Evolutionary conservation across 192 early-diverging fungal genomes (phyloP).

Genomic region (Coemansia reversa): DNA sequence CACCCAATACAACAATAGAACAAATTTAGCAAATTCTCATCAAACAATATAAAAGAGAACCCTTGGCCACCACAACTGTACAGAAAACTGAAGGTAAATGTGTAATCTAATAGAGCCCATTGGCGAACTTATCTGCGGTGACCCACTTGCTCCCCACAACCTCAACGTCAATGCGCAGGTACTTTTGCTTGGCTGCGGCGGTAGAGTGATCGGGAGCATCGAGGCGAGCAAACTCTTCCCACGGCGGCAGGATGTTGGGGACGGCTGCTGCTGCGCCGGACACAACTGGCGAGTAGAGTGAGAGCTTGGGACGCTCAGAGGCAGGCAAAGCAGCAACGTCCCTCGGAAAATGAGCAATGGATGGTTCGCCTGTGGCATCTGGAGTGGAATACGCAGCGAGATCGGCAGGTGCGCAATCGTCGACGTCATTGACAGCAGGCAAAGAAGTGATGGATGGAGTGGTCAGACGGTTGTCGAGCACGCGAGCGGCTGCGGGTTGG

Average conservation of each 20-base stretch:
- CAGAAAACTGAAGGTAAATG: slow-evolving; percentile 1
- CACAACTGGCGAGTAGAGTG: slow-evolving; percentile 48
- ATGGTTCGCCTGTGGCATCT: not conserved
- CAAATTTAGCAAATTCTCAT: not conserved
- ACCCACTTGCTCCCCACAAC: slow-evolving; percentile 62
- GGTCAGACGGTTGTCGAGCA: slow-evolving; percentile 10
- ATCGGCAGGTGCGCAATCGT: slow-evolving; percentile 6
- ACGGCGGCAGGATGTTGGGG: slow-evolving; percentile 35
- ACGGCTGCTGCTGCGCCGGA: not conserved
- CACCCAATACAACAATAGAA: not conserved
- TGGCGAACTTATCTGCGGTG: slow-evolving; percentile 52
- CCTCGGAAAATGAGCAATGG: not conserved
- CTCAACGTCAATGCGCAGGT: slow-evolving; percentile 72
- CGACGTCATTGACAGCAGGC: slow-evolving; percentile 21
- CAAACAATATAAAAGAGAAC: not conserved
- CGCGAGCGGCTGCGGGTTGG: slow-evolving; percentile 18
- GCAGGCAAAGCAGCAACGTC: not conserved
- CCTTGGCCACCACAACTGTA: not conserved
- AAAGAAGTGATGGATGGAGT: not conserved
- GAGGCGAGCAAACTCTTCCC: slow-evolving; percentile 42
- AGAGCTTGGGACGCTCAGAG: slow-evolving; percentile 34
- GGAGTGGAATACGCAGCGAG: not conserved
- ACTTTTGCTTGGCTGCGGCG: slow-evolving; percentile 37
- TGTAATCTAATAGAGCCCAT: slow-evolving; percentile 25
- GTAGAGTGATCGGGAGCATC: not conserved